A percentile compares a stretch with the other conserved stretches of the same genome.
Conservation (phyloP, 768 basidiomycete species). For the Glaciozyma martinii region DNA sequence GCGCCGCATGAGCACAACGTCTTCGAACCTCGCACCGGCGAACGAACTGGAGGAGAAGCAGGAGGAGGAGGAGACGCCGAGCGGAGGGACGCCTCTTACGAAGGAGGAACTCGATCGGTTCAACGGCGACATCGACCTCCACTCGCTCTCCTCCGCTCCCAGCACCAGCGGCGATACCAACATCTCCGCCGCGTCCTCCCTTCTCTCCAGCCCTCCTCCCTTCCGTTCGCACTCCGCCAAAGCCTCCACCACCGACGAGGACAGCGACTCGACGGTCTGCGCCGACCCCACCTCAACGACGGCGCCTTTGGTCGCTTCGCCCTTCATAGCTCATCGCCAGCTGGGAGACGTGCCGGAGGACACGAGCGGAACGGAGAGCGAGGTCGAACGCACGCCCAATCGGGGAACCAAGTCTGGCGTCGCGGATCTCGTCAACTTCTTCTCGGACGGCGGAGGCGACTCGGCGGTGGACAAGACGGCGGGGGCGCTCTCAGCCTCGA, state of each 20-base stretch:
- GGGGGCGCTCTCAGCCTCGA: not conserved
- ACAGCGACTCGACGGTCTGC: constrained; percentile 44
- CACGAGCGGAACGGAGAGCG: constrained; percentile 23
- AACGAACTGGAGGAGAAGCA: constrained; percentile 24
- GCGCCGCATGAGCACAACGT: not conserved
- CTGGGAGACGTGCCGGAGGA: not conserved
- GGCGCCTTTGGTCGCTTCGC: not conserved
- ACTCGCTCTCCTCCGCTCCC: not conserved
- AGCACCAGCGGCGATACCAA: not conserved
- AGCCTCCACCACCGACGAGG: constrained; percentile 32
- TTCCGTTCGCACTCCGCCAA: constrained; percentile 17
- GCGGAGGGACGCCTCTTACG: not conserved
- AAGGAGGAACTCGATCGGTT: not conserved
- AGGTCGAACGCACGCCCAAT: constrained; percentile 3
- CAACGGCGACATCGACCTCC: not conserved
- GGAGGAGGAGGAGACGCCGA: not conserved
- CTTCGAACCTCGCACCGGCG: constrained; percentile 12
- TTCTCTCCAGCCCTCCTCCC: not conserved
- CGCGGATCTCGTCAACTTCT: constrained; percentile 7
- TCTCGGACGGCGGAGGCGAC: not conserved
- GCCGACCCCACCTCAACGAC: constrained; percentile 30
- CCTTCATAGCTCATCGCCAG: constrained; percentile 7
- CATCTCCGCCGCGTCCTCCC: not conserved
- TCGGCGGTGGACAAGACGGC: not conserved
- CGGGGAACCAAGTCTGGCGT: not conserved